Conservation (phyloP, 1,139 yeast genomes). For the Yamadazyma pseudoaaseri region DNA sequence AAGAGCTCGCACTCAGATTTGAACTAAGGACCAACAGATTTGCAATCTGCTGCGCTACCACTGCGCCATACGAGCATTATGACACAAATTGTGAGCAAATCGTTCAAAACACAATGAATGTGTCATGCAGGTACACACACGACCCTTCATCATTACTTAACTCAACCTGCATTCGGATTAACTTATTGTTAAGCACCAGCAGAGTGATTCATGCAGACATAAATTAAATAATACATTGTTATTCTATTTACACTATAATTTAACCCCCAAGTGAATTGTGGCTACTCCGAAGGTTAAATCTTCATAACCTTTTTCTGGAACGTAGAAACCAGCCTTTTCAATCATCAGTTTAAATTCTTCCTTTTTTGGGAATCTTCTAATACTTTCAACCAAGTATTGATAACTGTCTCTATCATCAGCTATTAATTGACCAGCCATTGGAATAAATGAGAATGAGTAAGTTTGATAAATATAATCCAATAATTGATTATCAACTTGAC, state of each 20-base stretch:
- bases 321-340: constrained; percentile 89
- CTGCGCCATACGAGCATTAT: constrained; percentile 49
- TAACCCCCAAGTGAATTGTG: constrained; percentile 93
- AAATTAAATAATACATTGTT: too few relatives aligned
- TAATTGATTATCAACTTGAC: constrained; percentile 81
- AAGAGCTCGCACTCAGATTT: constrained; percentile 47
- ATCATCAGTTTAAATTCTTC: constrained; percentile 90
- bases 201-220: too few relatives aligned
- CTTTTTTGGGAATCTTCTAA: constrained; percentile 87
- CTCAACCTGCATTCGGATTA: too few relatives aligned
- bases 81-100: not conserved
- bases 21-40: constrained; percentile 57
- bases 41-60: constrained; percentile 59
- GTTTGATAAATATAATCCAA: constrained; percentile 78
- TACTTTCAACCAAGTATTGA: constrained; percentile 93
- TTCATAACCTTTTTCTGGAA: constrained; percentile 86
- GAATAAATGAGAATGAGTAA: constrained; percentile 84
- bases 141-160: too few relatives aligned
- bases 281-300: constrained; percentile 96
- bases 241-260: constrained; percentile 41
- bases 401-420: constrained; percentile 95
- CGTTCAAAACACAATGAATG: too few relatives aligned
- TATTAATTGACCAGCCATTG: constrained; percentile 91
- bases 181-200: too few relatives aligned
- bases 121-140: too few relatives aligned